Conservation (phyloP, 371 early-diverging fungal genomes). For the Circinella minor region DNA sequence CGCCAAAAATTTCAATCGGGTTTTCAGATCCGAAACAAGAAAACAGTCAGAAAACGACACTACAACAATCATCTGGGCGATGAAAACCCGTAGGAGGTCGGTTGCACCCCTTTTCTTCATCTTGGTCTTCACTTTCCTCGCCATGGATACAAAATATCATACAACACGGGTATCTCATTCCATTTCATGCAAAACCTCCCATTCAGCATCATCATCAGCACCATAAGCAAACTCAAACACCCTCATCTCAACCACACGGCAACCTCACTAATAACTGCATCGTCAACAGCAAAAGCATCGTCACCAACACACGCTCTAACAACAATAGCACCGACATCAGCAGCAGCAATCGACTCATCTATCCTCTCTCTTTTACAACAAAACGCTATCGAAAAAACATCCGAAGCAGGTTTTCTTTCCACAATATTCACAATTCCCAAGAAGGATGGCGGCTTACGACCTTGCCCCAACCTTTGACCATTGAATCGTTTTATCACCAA, state of each 20-base stretch:
- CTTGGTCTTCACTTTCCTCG: neutral
- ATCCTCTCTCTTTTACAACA: slow-evolving; percentile 1
- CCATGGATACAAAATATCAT: neutral
- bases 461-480: slow-evolving; percentile 27
- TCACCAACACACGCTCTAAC: slow-evolving; percentile 1
- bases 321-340: neutral
- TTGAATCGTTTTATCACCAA: slow-evolving; percentile 20
- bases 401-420: slow-evolving; percentile 18
- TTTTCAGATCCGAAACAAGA: neutral
- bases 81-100: neutral
- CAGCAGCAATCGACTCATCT: neutral
- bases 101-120: neutral
- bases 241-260: neutral
- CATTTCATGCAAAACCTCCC: neutral
- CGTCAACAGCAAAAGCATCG: neutral
- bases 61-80: neutral
- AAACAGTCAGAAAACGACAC: neutral
- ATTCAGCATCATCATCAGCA: neutral
- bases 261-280: neutral
- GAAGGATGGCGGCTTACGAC: slow-evolving; percentile 24
- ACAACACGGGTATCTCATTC: neutral
- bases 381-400: slow-evolving; percentile 2
- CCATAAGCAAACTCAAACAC: no score
- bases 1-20: neutral
- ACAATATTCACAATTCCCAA: slow-evolving; percentile 28